Base-by-base conservation (phyloP, 2,329 filamentous ascomycete genomes). In the Fonsecaea multimorphosa region DNA sequence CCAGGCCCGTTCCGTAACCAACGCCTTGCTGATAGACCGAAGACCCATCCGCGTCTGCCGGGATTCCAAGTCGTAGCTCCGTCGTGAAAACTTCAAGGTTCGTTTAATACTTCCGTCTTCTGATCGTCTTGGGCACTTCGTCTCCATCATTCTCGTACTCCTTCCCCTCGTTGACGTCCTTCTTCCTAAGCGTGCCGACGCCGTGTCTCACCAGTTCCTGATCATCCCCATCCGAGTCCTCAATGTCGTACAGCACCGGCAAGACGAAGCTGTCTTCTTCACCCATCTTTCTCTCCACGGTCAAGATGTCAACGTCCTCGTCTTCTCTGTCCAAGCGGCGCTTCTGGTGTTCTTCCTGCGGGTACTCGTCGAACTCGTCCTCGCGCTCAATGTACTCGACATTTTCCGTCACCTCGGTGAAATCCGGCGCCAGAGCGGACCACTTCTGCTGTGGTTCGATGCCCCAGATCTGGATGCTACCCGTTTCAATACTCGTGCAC, bases 361-460 rank as follows among this genome's bases (percentile, higher is more conserved):
- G 68, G 29, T 98, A 95, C 63, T 98, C 96, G 77, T 99, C 96
- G 73, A 99, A 99, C 76, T 99, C 95, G 76, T 99, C 95, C 79
- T 99, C 95, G 63, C 87, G 87, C 78, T 99, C 95, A 49, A 96
- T 87, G 76, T 99, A 99, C 76, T 98, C 92, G 24, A 97, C 93
- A 72, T 99, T 99, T 79, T 99, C 95, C 78, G 99, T 95, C 14
- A 99, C 93, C 78, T 99, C 95, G 46, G 89, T 91, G 78, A 99
- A 99, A 78, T 99, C 96, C 0, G 95, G 95, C 5, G 96, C 96
- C 32, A 99, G 85, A 1, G 95, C 94, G 16, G 93, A 97, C 96
- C 95, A 99, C 73, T 95, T 91, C 76, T 99, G 96, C 9, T 95
- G 94, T 61, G 92, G 95, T 46, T 94, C 89, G 62, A 97, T 95